These are phyloP conservation scores for Arthroderma uncinatum DNA, from an alignment of 2,329 filamentous ascomycete genomes.

Conservation along the genomic window DNA sequence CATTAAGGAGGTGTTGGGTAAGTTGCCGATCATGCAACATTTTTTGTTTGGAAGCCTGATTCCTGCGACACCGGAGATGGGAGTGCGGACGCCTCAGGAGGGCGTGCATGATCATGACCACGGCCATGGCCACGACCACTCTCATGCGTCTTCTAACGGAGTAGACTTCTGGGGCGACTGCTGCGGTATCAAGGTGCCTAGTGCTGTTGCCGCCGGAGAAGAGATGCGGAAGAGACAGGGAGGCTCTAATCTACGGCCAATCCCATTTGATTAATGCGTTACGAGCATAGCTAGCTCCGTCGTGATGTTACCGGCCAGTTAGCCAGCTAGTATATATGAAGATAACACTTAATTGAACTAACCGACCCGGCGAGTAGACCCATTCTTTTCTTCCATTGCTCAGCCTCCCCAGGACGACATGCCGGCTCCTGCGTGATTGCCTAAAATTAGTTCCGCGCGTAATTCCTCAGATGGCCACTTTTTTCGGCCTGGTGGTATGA, in stretches of 20 bases:
- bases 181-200: conserved; percentile 95
- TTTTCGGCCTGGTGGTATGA: too few relatives aligned
- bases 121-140: conserved; percentile 57
- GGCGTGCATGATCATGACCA: conserved; percentile 39
- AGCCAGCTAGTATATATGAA: neutral
- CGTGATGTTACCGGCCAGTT: neutral
- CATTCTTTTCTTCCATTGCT: too few relatives aligned
- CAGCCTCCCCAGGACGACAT: too few relatives aligned
- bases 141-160: conserved; percentile 35
- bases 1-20: conserved; percentile 78
- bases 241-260: conserved; percentile 52
- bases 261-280: conserved; percentile 34
- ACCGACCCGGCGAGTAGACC: too few relatives aligned
- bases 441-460: too few relatives aligned
- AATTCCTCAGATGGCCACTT: too few relatives aligned
- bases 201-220: conserved; percentile 78
- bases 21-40: conserved; percentile 96
- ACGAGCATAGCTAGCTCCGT: neutral
- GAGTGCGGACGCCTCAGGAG: conserved; percentile 36
- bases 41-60: conserved; percentile 86
- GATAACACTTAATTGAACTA: neutral
- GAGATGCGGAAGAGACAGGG: conserved; percentile 68
- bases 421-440: too few relatives aligned
- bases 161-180: conserved; percentile 74
- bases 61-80: conserved; percentile 70